Conservation (phyloP, 2,329 filamentous ascomycete genomes). For the Cytospora piceicola region DNA sequence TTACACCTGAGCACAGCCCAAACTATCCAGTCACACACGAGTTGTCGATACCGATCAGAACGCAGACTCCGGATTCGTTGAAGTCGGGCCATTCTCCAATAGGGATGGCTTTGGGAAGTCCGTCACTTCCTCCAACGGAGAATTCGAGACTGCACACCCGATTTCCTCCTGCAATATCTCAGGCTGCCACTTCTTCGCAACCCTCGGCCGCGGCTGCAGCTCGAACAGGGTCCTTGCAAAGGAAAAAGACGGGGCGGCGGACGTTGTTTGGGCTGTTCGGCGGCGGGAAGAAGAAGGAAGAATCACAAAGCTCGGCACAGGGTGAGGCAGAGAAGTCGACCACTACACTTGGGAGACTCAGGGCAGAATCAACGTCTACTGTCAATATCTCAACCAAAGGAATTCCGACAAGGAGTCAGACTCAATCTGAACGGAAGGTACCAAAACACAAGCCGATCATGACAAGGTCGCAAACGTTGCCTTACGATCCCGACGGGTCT, state of each 20-base stretch:
- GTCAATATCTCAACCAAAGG: slow-evolving; percentile 26
- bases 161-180: slow-evolving; percentile 31
- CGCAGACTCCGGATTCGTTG: slow-evolving; percentile 49
- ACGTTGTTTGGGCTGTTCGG: slow-evolving; percentile 62
- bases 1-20: slow-evolving; percentile 50
- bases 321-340: slow-evolving; percentile 33
- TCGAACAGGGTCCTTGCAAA: slow-evolving; percentile 37
- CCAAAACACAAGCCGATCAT: slow-evolving; percentile 50
- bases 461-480: slow-evolving; percentile 48
- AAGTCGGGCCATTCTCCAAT: slow-evolving; percentile 57
- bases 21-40: slow-evolving; percentile 39
- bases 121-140: slow-evolving; percentile 49
- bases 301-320: slow-evolving; percentile 32
- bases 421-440: slow-evolving; percentile 37
- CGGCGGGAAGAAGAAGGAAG: slow-evolving; percentile 44
- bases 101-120: slow-evolving; percentile 76
- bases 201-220: slow-evolving; percentile 15
- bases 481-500: slow-evolving; percentile 31
- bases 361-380: slow-evolving; percentile 17
- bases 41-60: slow-evolving; percentile 42
- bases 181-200: slow-evolving; percentile 22
- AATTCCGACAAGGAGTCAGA: slow-evolving; percentile 44
- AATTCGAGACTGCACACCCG: slow-evolving; percentile 36
- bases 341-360: slow-evolving; percentile 26
- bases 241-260: slow-evolving; percentile 59